A percentile compares a stretch with the other conserved stretches of the same genome.
Evolutionary conservation across 306 rosid species (phyloP).

Genomic region (Oxytropis ochrocephala): DNA sequence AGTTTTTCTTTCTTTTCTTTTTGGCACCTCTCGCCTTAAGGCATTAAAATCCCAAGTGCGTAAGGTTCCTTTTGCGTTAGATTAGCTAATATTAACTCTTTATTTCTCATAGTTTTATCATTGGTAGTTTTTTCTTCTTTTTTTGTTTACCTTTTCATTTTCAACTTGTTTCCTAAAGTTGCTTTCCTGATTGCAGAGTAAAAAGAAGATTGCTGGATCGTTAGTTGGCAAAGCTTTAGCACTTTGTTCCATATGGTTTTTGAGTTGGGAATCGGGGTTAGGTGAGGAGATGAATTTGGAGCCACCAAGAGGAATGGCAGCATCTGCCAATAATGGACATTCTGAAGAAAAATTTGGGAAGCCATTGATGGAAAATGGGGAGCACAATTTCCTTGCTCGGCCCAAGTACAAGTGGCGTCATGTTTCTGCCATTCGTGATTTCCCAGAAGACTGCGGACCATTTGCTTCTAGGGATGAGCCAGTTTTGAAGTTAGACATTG

Average conservation of each 20-base stretch:
- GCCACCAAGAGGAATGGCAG: conserved; percentile 15
- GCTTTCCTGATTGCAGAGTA: neutral
- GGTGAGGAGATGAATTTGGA: conserved; percentile 27
- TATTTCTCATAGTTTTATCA: neutral
- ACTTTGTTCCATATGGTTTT: neutral
- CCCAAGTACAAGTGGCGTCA: conserved; percentile 39
- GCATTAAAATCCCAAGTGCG: neutral
- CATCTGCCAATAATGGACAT: conserved; percentile 29
- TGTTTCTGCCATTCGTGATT: conserved; percentile 69
- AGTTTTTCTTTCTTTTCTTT: neutral
- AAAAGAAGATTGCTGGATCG: neutral
- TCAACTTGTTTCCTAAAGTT: neutral
- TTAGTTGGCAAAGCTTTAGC: conserved; percentile 4
- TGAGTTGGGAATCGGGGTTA: conserved; percentile 29
- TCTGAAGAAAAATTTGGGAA: conserved; percentile 34
- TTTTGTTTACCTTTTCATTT: neutral
- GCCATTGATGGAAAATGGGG: conserved; percentile 35
- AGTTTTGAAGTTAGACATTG: neutral
- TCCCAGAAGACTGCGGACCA: conserved; percentile 73
- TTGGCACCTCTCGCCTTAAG: neutral
- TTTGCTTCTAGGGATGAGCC: conserved; percentile 12
- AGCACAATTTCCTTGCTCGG: conserved; percentile 1
- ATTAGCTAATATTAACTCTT: neutral
- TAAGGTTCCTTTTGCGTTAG: neutral
- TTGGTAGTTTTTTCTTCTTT: neutral